Base-by-base conservation (phyloP, 345 rosid genomes). In the Sonneratia caseolaris region DNA sequence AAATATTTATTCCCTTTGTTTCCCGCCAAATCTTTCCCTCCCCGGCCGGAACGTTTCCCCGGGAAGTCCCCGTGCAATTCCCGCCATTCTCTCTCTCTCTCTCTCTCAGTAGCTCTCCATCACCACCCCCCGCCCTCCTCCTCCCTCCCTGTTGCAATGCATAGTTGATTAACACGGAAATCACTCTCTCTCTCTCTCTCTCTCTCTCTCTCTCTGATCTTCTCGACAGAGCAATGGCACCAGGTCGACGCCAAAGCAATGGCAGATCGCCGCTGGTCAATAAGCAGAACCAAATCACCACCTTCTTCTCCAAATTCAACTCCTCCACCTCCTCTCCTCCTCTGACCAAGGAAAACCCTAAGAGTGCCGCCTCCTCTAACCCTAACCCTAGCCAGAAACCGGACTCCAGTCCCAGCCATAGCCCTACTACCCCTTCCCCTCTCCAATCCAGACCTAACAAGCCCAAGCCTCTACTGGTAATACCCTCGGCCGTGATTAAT, bases 241-340 rank as follows among this genome's bases (percentile, higher is more conserved):
- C 96, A 59, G 72, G 90, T 69, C 90, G 92, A 69, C 91, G 91
- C 49, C 91, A 72, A 42, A 84, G 73, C 82, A 90, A 79, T 45
- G 98, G 97, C 59, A 81, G 97, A 75, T 95, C 99, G 53, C 97
- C 98, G 59, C 79, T 91, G 74, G 97, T 88, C 14, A 94, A 90
- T 78, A 93, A 85, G 68, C 97, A 90, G 74, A 84, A 92, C 64
- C 97, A 94, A 79, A 94, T 91, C 81, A 94, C 98, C 13, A 57
- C 94, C 55, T 95, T 92, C 91, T 95, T 95, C 81, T 71, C 83
- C 66, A 90, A 82, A 72, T 55, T 76, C 66, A 61, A 88, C 7
- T 80, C 97, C 32, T 76, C 90, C 2, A 83, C 88, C 22, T 71
- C 83, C 55, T 81, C 81, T 21, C 78, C 89, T 66, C 81, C 78